Conservation (phyloP, 1,284 basidiomycete species). For the Moesziomyces sp. region DNA sequence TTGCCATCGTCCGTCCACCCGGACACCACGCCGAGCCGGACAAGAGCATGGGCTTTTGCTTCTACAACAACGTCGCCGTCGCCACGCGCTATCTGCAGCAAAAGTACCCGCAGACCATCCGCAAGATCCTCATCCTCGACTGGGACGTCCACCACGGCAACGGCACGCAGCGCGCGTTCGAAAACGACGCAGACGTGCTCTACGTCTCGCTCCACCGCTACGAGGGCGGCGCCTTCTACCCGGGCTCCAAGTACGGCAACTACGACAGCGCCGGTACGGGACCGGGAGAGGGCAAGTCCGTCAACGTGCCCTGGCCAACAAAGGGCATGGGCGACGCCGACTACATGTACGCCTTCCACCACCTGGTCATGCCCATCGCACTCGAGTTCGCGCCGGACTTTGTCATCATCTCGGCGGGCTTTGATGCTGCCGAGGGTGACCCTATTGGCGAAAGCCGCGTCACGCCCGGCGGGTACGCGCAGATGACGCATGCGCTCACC, state of each 20-base stretch:
- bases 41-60: constrained; percentile 98
- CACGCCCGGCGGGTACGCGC: constrained; percentile 91
- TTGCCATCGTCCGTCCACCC: constrained; percentile 95
- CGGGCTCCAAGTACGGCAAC: constrained; percentile 87
- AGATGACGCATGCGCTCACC: constrained; percentile 96
- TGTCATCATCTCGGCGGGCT: constrained; percentile 97
- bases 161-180: constrained; percentile 94
- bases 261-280: constrained; percentile 87
- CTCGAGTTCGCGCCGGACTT: constrained; percentile 95
- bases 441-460: constrained; percentile 90
- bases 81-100: constrained; percentile 73
- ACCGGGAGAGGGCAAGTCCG: constrained; percentile 78
- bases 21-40: constrained; percentile 99
- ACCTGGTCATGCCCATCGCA: constrained; percentile 95
- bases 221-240: constrained; percentile 85
- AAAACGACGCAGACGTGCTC: constrained; percentile 88
- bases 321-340: constrained; percentile 91
- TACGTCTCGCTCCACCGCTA: constrained; percentile 97
- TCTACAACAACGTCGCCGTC: constrained; percentile 98
- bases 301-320: constrained; percentile 95
- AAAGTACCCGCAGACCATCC: constrained; percentile 74
- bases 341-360: constrained; percentile 95
- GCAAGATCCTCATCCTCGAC: constrained; percentile 88
- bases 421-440: constrained; percentile 94
- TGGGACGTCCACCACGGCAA: constrained; percentile 99